Evolutionary conservation across 208 protist species (phyloP), one percentile per base, ranked within the genome.

Genomic region (Trypanosoma brucei): DNA sequence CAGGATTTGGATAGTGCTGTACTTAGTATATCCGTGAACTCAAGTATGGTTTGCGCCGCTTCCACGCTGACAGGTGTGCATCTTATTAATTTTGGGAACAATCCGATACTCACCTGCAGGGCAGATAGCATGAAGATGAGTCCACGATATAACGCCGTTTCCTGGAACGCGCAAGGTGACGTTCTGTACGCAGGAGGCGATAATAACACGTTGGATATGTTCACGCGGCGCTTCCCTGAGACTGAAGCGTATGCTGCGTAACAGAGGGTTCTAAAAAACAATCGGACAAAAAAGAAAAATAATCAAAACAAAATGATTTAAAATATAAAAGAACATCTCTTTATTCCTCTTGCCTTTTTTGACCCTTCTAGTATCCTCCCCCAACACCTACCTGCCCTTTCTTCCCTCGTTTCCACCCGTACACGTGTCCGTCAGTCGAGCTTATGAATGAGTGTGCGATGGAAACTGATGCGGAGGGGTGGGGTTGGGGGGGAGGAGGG

Each of bases 1-100:
- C 68, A 84, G 30, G 85, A 92, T 42, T 72, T 95, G 65, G 86
- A 92, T 58, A 91, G 86, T 61, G 81, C 85, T n/a, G 72, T 92
- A 2, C 67, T 95, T 7, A 76, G 77, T 48, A 45, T 95, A 31
- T 85, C 82, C 40, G 83, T 91, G 46, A 90, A 79, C 66, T 65
- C 49, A 48, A 62, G 70, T 8, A 80, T 88, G 68, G 72, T 86
- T 53, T 95, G 89, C 55, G 89, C 86, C 33, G 83, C 84, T n/a
- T 78, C 89, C 1, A 95, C 89, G 36, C 59, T 91, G 52, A 92
- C 89, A 1, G 89, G 89, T 13, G 69, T 91, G 48, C 81, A 91
- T 68, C 59, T 88, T 31, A 83, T 95, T 52, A 86, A 86, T 66
- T 91, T 91, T 60, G 52, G 74, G 35, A 72, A 61, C n/a, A 70